Base-by-base conservation (phyloP, 352 stramenopile genomes). In the Phytopythium kandeliae region DNA sequence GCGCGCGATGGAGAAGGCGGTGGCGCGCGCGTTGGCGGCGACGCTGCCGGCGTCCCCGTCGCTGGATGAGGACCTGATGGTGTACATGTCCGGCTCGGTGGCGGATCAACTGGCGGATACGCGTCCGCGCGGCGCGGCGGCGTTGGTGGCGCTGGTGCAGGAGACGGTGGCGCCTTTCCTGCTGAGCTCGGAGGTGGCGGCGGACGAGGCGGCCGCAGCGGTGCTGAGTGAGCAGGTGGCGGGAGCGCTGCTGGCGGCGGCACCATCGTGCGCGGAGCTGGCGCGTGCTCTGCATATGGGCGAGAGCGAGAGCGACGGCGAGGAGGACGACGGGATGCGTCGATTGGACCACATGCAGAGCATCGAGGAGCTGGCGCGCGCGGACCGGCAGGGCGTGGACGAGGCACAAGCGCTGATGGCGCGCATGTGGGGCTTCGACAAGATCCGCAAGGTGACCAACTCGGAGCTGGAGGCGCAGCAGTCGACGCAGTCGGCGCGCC, bases 341-440 rank as follows among this genome's bases (percentile, higher is more conserved):
- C 76, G 78, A 15, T 60, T 94, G 48, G 76, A 76, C 12, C 77
- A 63, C 36, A 63, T 74, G 16, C 73, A 87, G 48, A 85, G 62
- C 52, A 92, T 93, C 51, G 76, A 93, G 49, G 78, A 93, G 50
- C 69, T 76, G 43, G 71, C 78, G 40, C 74, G 76, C 33, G 44
- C 62, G 19, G 71, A 85, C 44, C 33, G 9, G 25, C 41, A 62
- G 21, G 74, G 71, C 21, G 64, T 67, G 38, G 64, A 61, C 60
- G 75, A 88, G 56, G 67, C 77, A 6, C 69, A 84, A 55, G 69
- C 77, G 59, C 57, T 93, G 28, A 63, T 94, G 69, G 79, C 79
- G 36, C 77, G 77, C 38, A 94, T 94, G 77, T 92, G 80, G 80
- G 84, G 84, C 37, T 92, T 94, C 40, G 80, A 94, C 62, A 82